These are phyloP conservation scores for Ceratocystis huliohia DNA, from an alignment of 2,329 filamentous ascomycete genomes.

Conservation along the genomic window DNA sequence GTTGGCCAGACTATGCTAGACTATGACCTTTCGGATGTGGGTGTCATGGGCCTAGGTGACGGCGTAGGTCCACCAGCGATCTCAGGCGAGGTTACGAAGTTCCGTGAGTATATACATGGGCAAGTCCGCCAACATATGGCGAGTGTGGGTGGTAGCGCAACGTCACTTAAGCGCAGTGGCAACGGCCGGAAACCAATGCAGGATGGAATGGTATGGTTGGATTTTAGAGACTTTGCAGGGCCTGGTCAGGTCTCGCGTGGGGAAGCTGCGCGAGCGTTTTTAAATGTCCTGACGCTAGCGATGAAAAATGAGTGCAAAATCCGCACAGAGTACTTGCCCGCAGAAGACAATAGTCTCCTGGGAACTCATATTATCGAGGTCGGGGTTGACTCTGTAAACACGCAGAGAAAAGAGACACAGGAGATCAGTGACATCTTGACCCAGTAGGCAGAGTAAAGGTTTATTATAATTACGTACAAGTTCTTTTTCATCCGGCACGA, in stretches of 20 bases:
- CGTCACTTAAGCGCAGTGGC: not conserved
- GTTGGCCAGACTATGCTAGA: not conserved
- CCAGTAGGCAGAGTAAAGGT: not conserved
- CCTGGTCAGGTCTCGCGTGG: conserved; percentile 40
- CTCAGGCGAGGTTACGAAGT: conserved; percentile 1
- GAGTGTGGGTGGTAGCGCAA: conserved; percentile 4
- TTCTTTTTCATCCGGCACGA: not conserved
- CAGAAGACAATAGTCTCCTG: conserved; percentile 22
- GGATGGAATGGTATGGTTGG: conserved; percentile 34
- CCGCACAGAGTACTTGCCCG: conserved; percentile 26
- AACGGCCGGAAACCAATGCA: not conserved
- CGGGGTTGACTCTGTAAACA: conserved; percentile 11
- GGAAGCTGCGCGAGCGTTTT: conserved; percentile 62
- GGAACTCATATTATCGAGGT: conserved; percentile 18
- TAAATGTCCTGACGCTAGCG: conserved; percentile 58
- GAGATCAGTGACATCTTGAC: not conserved
- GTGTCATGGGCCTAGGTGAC: not conserved
- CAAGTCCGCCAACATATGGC: not conserved
- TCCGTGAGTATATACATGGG: conserved; percentile 9
- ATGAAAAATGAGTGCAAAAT: conserved; percentile 53
- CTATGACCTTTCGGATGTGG: conserved; percentile 9
- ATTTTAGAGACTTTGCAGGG: conserved; percentile 59
- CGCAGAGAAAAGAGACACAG: not conserved
- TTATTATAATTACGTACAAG: no score
- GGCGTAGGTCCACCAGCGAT: not conserved